Evolutionary conservation across 352 stramenopile genomes (phyloP), one percentile per base, ranked within the genome.

Genomic region (Phytophthora crassamura): DNA sequence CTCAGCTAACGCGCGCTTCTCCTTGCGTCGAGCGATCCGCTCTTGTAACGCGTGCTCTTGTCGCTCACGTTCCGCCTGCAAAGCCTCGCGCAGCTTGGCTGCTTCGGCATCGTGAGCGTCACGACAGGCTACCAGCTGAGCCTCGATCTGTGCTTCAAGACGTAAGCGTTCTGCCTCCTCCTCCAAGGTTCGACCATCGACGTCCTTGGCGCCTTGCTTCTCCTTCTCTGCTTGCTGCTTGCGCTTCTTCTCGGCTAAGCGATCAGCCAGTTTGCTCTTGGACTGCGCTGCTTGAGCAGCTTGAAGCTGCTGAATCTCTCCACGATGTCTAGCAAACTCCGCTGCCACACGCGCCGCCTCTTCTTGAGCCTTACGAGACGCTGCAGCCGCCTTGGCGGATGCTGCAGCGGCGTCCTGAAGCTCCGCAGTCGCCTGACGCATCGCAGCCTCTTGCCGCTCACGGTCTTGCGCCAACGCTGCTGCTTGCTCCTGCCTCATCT

Each of bases 261-360:
- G 77, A 25, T 78, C 75, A 48, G 86, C 85, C 10, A 93, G 74
- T 60, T 91, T 91, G 15, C 70, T 61, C 59, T 88, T 91, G 18
- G 89, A 82, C 0, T 69, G 62, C 35, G 55, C 43, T 8, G 77
- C 54, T 18, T 90, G 79, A 3, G 47, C 74, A 40, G 75, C 50
- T 35, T 87, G 57, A 36, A 69, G 67, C 36, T 82, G 67, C 25
- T 64, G 70, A 1, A 78, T 55, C 53, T 88, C 78, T 9, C 67
- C 63, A 36, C 69, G 84, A 39, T 83, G 86, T 20, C 74, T 59
- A 4, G 86, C 68, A 36, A 88, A 91, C 8, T 93, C 85, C 2
- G 57, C 72, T 22, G 81, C 68, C 2, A 91, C 58, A 16, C 84
- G 75, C 38, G 77, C 71, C 9, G 88, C 70, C 59, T 93, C 84